Conservation (phyloP, 805 yeast genomes). For the Kazachstania taianensis region DNA sequence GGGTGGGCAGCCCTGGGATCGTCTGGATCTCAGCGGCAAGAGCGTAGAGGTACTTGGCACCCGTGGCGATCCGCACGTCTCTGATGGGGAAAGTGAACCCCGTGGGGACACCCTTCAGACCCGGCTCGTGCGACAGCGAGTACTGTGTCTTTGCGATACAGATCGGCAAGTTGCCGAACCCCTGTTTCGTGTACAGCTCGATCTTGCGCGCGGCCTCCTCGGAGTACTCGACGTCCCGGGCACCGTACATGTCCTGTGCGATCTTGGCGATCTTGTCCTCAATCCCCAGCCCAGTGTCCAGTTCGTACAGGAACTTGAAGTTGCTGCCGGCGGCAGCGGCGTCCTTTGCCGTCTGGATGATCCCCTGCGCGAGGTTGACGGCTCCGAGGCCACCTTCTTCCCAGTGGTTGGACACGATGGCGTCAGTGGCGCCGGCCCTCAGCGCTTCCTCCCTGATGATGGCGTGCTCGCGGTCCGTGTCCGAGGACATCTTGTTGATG, state of each 20-base stretch:
- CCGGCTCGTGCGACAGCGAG: conserved; percentile 74
- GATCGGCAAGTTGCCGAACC: conserved; percentile 67
- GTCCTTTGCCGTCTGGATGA: conserved; percentile 49
- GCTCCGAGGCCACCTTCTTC: conserved; percentile 82
- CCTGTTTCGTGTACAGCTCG: conserved; percentile 58
- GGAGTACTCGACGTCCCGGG: conserved; percentile 56
- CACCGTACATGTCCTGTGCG: conserved; percentile 73
- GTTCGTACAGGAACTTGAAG: conserved; percentile 49
- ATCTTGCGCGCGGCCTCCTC: conserved; percentile 63
- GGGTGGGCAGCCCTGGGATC: conserved; percentile 78
- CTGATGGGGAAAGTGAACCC: conserved; percentile 74
- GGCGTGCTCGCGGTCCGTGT: conserved; percentile 57
- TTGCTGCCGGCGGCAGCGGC: conserved; percentile 21
- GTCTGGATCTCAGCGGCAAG: conserved; percentile 81
- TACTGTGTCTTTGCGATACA: conserved; percentile 84
- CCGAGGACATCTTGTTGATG: conserved; percentile 68
- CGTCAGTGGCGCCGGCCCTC: conserved; percentile 71
- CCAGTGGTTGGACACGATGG: conserved; percentile 79
- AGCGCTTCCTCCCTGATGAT: conserved; percentile 57
- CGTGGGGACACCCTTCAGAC: conserved; percentile 72
- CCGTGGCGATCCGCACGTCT: conserved; percentile 67
- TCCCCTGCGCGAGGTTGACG: conserved; percentile 59
- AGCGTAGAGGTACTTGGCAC: conserved; percentile 80
- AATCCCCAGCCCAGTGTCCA: conserved; percentile 40
- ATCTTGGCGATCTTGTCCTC: conserved; percentile 59